phyloP scores from a whole-genome alignment of 495 filamentous ascomycete genomes.

The Cryomyces minteri region DNA sequence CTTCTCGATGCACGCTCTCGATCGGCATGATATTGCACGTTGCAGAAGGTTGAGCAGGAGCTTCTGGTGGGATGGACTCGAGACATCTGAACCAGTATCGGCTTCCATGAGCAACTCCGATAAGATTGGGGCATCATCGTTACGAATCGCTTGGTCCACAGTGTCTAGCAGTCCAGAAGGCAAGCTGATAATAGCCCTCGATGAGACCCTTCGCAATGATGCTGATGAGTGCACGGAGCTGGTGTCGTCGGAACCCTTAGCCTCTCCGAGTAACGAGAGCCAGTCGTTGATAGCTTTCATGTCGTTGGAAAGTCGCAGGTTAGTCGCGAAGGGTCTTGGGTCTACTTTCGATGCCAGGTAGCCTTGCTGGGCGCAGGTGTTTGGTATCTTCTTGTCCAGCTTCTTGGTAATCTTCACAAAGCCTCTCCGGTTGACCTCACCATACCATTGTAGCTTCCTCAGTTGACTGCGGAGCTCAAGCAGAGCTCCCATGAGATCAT shows the following conservation, averaged over 20 bases:
- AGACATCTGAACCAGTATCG: slow-evolving; percentile 31
- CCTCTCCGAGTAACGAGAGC: slow-evolving; percentile 64
- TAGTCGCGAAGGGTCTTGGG: slow-evolving; percentile 65
- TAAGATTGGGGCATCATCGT: slow-evolving; percentile 47
- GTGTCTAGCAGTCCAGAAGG: slow-evolving; percentile 44
- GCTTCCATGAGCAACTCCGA: slow-evolving; percentile 36
- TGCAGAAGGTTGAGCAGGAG: slow-evolving; percentile 68
- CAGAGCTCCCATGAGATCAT: slow-evolving; percentile 76
- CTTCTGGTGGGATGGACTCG: slow-evolving; percentile 30
- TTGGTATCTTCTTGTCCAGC: slow-evolving; percentile 73
- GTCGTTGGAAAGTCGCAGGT: slow-evolving; percentile 39
- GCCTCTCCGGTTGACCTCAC: slow-evolving; percentile 84
- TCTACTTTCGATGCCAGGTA: slow-evolving; percentile 83
- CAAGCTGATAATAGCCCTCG: slow-evolving; percentile 52
- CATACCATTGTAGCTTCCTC: slow-evolving; percentile 91
- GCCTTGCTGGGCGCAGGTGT: slow-evolving; percentile 50
- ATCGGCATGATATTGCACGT: slow-evolving; percentile 54
- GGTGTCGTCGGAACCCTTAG: slow-evolving; percentile 49
- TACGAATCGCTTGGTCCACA: slow-evolving; percentile 59
- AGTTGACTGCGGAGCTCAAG: slow-evolving; percentile 74
- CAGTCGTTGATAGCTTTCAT: slow-evolving; percentile 76
- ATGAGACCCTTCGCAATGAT: slow-evolving; percentile 50
- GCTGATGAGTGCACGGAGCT: slow-evolving; percentile 50
- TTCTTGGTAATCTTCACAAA: slow-evolving; percentile 99
- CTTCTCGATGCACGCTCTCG: slow-evolving; percentile 45